A percentile compares a stretch with the other conserved stretches of the same genome.
phyloP scores from a whole-genome alignment of 805 yeast genomes.

The Grigorovia transvaalensis region DNA sequence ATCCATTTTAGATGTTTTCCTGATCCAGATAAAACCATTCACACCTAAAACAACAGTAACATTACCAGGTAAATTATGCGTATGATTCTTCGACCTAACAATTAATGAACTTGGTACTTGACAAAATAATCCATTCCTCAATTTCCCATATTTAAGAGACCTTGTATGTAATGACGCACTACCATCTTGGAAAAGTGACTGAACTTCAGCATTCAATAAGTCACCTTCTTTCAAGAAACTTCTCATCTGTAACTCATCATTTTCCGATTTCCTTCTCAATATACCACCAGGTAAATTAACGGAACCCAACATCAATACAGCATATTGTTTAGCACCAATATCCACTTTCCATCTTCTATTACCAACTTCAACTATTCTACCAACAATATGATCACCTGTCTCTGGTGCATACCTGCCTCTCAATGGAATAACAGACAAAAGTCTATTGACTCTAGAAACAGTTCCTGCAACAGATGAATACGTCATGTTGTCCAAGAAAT shows the following conservation, averaged over 20 bases:
- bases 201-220: conserved; percentile 90
- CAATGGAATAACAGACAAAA: conserved; percentile 76
- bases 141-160: conserved; percentile 88
- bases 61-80: conserved; percentile 87
- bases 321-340: conserved; percentile 90
- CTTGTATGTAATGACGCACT: conserved; percentile 91
- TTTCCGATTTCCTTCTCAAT: conserved; percentile 83
- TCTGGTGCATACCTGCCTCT: conserved; percentile 86
- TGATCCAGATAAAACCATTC: conserved; percentile 89
- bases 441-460: conserved; percentile 73
- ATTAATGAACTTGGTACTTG: conserved; percentile 75
- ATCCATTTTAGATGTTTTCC: conserved; percentile 44
- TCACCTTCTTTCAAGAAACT: conserved; percentile 92
- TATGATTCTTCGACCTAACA: conserved; percentile 77
- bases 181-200: conserved; percentile 79
- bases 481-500: conserved; percentile 61
- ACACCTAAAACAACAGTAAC: conserved; percentile 86
- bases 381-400: conserved; percentile 93
- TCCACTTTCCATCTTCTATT: conserved; percentile 94
- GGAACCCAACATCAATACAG: conserved; percentile 85
- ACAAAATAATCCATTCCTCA: conserved; percentile 80
- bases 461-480: conserved; percentile 90
- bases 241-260: conserved; percentile 95
- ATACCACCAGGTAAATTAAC: conserved; percentile 97
- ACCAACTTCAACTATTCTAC: conserved; percentile 89